phyloP scores from a whole-genome alignment of 805 yeast genomes.

The Candida yuanshanica region DNA sequence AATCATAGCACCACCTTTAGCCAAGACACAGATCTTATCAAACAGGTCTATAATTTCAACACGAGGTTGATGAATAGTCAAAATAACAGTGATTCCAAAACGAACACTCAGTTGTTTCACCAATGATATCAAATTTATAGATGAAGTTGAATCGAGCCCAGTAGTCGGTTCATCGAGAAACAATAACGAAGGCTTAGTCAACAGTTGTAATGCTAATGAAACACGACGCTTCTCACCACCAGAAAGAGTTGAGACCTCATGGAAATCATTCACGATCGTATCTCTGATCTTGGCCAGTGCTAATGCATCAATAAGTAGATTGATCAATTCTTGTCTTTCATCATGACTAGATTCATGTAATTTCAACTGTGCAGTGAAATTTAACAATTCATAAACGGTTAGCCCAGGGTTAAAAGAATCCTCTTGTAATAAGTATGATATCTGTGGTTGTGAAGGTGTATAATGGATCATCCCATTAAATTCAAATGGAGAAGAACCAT shows the following conservation, averaged over 20 bases:
- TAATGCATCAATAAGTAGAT: constrained; percentile 54
- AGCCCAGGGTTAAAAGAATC: constrained; percentile 68
- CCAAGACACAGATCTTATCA: constrained; percentile 61
- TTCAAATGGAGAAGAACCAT: constrained; percentile 26
- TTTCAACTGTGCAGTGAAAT: constrained; percentile 66
- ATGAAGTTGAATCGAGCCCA: constrained; percentile 76
- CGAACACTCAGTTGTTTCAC: constrained; percentile 48
- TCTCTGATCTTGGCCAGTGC: constrained; percentile 62
- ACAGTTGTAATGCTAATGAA: constrained; percentile 71
- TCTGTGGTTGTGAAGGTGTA: constrained; percentile 21
- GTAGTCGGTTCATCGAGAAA: constrained; percentile 89
- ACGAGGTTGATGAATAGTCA: constrained; percentile 83
- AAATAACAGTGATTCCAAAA: constrained; percentile 63
- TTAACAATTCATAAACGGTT: constrained; percentile 65
- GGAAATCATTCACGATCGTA: constrained; percentile 37
- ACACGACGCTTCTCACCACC: constrained; percentile 84
- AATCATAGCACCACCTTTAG: constrained; percentile 53
- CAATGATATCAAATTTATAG: constrained; percentile 55
- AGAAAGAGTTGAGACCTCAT: constrained; percentile 49
- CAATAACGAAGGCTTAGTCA: constrained; percentile 69
- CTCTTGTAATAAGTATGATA: constrained; percentile 68
- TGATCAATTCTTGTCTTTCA: constrained; percentile 46
- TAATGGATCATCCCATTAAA: constrained; percentile 39
- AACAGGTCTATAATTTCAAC: constrained; percentile 66
- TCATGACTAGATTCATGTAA: constrained; percentile 41